Evolutionary conservation across 768 basidiomycete genomes (phyloP).

Genomic region (Boletus subcaerulescens): DNA sequence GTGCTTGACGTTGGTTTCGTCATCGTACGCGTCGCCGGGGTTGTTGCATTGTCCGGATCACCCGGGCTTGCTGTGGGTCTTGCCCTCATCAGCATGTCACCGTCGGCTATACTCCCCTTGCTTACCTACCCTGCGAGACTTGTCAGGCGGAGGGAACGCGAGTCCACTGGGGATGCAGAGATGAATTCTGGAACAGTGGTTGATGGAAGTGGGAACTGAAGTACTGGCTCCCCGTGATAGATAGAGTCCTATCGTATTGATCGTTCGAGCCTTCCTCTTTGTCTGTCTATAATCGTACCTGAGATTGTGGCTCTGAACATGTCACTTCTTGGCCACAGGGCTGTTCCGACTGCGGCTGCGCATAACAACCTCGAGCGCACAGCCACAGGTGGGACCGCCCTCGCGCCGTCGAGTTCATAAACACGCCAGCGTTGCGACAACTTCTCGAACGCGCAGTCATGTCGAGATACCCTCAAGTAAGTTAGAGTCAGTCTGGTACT

Average conservation of each 20-base stretch:
- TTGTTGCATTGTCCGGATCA: constrained; percentile 11
- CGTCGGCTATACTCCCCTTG: constrained; percentile 1
- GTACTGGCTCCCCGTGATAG: neutral
- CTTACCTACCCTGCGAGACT: neutral
- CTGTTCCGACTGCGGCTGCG: constrained; percentile 4
- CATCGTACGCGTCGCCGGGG: constrained; percentile 15
- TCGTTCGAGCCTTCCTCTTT: too few species aligned
- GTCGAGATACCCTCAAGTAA: constrained; percentile 43
- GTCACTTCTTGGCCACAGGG: neutral
- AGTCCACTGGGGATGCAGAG: neutral
- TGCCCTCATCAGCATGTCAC: constrained; percentile 9
- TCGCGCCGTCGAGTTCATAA: neutral
- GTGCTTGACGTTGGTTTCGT: constrained; percentile 21
- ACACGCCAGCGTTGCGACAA: neutral
- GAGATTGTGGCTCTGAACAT: too few species aligned
- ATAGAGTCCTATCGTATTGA: neutral
- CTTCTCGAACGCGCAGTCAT: constrained; percentile 24
- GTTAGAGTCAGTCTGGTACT: constrained; percentile 6
- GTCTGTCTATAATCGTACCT: too few species aligned
- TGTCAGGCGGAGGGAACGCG: neutral
- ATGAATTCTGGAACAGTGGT: neutral
- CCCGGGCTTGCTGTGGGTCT: constrained; percentile 12
- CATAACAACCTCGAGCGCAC: neutral
- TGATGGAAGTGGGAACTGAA: neutral
- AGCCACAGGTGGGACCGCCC: constrained; percentile 7